These are phyloP conservation scores for Dacryopinax primogenitus DNA, from an alignment of 768 basidiomycete species.

Conservation along the genomic window DNA sequence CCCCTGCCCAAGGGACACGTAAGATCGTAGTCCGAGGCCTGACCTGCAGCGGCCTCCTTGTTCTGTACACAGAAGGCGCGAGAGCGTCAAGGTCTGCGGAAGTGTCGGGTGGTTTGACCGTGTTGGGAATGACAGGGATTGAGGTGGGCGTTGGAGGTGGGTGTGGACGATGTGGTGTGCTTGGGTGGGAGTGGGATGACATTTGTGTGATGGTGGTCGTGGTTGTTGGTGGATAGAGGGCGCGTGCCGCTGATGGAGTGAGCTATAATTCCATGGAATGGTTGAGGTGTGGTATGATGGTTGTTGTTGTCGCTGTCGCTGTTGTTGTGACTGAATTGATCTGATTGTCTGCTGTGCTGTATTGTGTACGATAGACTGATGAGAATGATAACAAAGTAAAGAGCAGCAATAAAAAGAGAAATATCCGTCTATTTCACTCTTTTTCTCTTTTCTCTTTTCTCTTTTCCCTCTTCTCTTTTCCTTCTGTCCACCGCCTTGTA, in stretches of 20 bases:
- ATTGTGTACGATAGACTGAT: too few relatives aligned
- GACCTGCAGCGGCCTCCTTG: neutral
- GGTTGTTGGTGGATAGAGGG: neutral
- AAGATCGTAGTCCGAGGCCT: neutral
- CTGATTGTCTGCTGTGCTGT: too few relatives aligned
- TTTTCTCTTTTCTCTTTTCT: too few relatives aligned
- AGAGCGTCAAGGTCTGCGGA: neutral
- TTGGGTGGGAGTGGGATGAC: neutral
- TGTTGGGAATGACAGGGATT: neutral
- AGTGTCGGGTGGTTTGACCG: neutral
- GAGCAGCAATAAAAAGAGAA: too few relatives aligned
- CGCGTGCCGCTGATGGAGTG: neutral
- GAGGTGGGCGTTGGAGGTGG: neutral
- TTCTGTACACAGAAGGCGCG: neutral
- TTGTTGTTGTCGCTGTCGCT: too few relatives aligned
- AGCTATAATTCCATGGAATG: neutral
- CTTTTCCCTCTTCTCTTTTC: too few relatives aligned
- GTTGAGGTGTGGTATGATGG: too few relatives aligned
- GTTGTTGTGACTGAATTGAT: too few relatives aligned
- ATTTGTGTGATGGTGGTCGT: neutral
- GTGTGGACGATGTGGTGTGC: neutral
- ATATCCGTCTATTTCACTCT: too few relatives aligned
- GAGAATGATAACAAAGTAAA: too few relatives aligned
- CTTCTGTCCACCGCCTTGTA: too few relatives aligned
- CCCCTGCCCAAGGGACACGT: neutral